A percentile compares a stretch with the other conserved stretches of the same genome.
Evolutionary conservation across 306 rosid genomes (phyloP).

Genomic region (Dalbergia cultrata): DNA sequence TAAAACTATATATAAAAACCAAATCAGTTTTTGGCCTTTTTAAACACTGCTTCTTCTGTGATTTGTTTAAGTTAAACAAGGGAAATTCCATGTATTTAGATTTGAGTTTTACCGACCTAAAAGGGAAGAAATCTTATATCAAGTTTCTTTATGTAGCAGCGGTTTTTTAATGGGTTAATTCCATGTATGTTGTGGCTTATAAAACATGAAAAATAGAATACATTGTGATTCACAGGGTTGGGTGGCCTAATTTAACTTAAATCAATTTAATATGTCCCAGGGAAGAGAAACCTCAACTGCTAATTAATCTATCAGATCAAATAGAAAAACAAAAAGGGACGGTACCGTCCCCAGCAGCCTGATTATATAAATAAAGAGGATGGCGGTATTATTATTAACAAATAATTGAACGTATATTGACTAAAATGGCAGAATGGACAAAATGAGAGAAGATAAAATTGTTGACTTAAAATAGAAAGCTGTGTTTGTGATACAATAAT

Average conservation of each 20-base stretch:
- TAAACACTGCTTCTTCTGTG: too few species aligned
- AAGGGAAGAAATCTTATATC: neutral
- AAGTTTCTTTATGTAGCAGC: neutral
- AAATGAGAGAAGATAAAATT: neutral
- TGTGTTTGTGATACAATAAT: too few species aligned
- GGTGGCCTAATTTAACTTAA: conserved; percentile 51
- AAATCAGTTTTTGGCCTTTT: too few species aligned
- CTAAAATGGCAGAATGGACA: neutral
- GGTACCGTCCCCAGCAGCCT: conserved; percentile 28
- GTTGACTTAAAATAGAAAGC: neutral
- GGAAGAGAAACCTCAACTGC: conserved; percentile 28
- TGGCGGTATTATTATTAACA: conserved; percentile 6
- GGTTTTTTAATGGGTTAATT: neutral
- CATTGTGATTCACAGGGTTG: conserved; percentile 31
- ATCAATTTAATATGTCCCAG: conserved; percentile 28
- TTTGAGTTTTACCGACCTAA: neutral
- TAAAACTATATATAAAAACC: too few species aligned
- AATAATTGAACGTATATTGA: conserved; percentile 8
- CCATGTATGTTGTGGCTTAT: neutral
- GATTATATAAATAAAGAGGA: neutral
- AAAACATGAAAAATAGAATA: too few species aligned
- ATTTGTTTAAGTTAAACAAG: too few species aligned
- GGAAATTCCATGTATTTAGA: neutral
- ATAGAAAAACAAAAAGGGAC: conserved; percentile 14
- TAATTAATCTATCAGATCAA: conserved; percentile 18